Evolutionary conservation across 1,284 basidiomycete genomes (phyloP), one percentile per base, ranked within the genome.

Genomic region (Agaricales sp.): DNA sequence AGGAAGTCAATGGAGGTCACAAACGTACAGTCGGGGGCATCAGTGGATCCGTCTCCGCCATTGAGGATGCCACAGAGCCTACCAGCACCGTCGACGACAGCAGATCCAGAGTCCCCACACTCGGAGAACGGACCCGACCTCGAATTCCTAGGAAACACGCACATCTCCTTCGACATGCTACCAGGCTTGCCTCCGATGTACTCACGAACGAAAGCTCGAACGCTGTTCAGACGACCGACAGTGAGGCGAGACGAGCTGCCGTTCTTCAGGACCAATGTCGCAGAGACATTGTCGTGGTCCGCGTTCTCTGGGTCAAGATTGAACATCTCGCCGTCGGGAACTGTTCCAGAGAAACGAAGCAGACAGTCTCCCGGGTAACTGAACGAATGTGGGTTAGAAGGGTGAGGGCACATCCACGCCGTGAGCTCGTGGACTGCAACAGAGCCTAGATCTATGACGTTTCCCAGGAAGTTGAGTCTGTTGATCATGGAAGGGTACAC

Each of bases 211-310:
- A 59, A 58, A 2, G 64, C 64, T 0, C 45, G 11, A 39, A 65
- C 50, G n/a, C 57, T 58, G 39, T 35, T 60, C 2, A 50, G 50
- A n/a, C 59, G 59, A 43, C 67, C 66, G 38, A 67, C 35, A 26
- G 64, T 69, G 37, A 57, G 37, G 49, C 55, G 61, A 12, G 64
- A 62, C 30, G 57, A 48, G 38, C 48, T 48, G 41, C 67, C 64
- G 48, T 50, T 54, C 61, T 70, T 68, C 46, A 67, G 22, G 19
- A 69, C 67, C 24, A 65, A 45, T n/a, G 67, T 45, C 52, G 55
- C 61, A 14, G 50, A 37, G 21, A 65, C 55, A 45, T 51, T 48
- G 39, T 63, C 50, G 3, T 26, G 12, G 52, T 67, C 65, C 23
- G 49, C 26, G 52, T 53, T 57, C 45, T 50, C 53, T 3, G 48